phyloP scores from a whole-genome alignment of 305 asterid species.

The Solanum hybrid region DNA sequence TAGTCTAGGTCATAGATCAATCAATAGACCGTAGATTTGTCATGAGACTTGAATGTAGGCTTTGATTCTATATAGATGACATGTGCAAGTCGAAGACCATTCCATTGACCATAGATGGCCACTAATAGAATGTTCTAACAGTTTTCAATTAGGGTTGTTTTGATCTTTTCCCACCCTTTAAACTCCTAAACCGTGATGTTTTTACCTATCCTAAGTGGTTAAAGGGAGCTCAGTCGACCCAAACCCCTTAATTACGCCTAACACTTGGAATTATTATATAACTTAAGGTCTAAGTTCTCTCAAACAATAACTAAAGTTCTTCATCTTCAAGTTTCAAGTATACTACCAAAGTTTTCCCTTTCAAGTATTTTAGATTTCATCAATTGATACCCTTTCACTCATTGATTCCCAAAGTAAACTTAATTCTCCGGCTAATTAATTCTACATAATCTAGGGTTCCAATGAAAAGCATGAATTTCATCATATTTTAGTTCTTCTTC shows the following conservation, averaged over 20 bases:
- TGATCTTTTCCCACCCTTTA: background rate
- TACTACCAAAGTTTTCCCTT: background rate
- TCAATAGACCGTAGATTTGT: background rate
- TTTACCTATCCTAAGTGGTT: background rate
- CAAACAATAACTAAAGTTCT: background rate
- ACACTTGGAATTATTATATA: background rate
- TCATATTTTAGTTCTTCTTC: background rate
- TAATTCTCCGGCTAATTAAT: background rate
- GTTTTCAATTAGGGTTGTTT: background rate
- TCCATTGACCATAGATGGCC: background rate
- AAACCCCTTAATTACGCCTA: background rate
- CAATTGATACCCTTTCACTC: background rate
- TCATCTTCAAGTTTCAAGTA: background rate
- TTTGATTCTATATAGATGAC: background rate
- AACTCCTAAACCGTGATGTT: background rate
- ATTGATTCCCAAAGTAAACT: background rate
- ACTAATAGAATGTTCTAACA: background rate
- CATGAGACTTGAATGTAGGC: background rate
- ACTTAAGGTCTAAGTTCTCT: background rate
- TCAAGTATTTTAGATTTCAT: background rate
- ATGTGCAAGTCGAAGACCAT: background rate
- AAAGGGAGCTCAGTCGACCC: background rate
- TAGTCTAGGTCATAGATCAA: background rate
- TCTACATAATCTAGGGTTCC: background rate
- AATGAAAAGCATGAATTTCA: background rate